Percentiles rank a stretch among this genome's conserved stretches.
Evolutionary conservation across 495 filamentous ascomycete species (phyloP).

Genomic region (Aspergillus homomorphus): DNA sequence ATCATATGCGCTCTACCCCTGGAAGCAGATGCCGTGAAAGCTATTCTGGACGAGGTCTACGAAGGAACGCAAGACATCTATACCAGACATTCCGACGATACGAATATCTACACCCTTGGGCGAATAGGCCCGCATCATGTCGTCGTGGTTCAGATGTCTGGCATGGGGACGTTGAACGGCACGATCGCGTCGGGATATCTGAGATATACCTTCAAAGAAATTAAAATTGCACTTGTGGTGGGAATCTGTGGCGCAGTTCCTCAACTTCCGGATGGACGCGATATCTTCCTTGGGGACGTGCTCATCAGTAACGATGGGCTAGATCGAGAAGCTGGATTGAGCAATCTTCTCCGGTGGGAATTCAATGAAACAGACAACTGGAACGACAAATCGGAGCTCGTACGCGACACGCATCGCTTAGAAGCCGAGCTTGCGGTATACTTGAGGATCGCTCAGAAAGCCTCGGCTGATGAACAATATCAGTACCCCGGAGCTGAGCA

Average conservation of each 20-base stretch:
- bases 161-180: slow-evolving; percentile 21
- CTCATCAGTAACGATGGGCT: slow-evolving; percentile 34
- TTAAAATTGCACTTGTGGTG: slow-evolving; percentile 26
- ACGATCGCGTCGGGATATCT: slow-evolving; percentile 18
- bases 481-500: too few species aligned
- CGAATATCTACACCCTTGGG: slow-evolving; percentile 28
- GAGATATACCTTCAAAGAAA: slow-evolving; percentile 16
- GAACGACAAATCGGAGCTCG: too few species aligned
- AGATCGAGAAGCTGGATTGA: slow-evolving; percentile 35
- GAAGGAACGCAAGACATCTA: slow-evolving; percentile 12
- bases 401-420: too few species aligned
- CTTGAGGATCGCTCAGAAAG: too few species aligned
- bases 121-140: slow-evolving; percentile 23
- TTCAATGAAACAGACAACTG: slow-evolving; percentile 8
- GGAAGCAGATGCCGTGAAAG: slow-evolving; percentile 27
- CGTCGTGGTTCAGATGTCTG: slow-evolving; percentile 24
- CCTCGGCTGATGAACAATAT: too few species aligned
- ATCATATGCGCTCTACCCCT: slow-evolving; percentile 27
- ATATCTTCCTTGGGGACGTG: slow-evolving; percentile 42
- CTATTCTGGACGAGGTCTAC: slow-evolving; percentile 22
- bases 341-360: slow-evolving; percentile 20
- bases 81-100: slow-evolving; percentile 20
- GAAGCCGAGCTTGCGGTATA: too few species aligned
- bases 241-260: slow-evolving; percentile 32
- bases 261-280: slow-evolving; percentile 6